Evolutionary conservation across 1,284 basidiomycete species (phyloP).

Genomic region (Blastosporella zonata): DNA sequence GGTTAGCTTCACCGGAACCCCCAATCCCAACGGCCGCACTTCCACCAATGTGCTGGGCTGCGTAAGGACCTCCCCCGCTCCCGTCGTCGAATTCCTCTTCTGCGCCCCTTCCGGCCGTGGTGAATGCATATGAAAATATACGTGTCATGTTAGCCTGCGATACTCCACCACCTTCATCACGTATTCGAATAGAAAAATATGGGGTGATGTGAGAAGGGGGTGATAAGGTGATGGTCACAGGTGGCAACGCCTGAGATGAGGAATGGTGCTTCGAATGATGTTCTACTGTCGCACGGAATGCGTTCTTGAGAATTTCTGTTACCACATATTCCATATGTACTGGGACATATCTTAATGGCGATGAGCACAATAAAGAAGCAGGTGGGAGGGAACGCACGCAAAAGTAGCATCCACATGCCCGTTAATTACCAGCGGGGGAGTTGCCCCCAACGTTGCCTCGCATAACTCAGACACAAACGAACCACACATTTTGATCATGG

Average conservation of each 20-base stretch:
- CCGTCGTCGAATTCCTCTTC: conserved; percentile 38
- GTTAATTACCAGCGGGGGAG: conserved; percentile 66
- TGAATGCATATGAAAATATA: conserved; percentile 90
- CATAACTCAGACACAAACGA: conserved; percentile 81
- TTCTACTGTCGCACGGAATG: conserved; percentile 89
- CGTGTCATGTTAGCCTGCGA: conserved; percentile 68
- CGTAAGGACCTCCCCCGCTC: conserved; percentile 63
- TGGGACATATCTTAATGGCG: conserved; percentile 67
- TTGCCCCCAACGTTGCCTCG: conserved; percentile 79
- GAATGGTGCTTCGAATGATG: conserved; percentile 48
- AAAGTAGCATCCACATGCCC: conserved; percentile 72
- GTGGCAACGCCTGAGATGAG: conserved; percentile 45
- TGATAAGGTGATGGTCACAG: conserved; percentile 72
- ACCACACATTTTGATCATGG: conserved; percentile 75
- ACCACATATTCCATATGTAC: conserved; percentile 89
- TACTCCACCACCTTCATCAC: conserved; percentile 87
- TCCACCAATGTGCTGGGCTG: conserved; percentile 69
- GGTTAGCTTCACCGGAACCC: conserved; percentile 48
- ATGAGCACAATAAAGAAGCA: conserved; percentile 13
- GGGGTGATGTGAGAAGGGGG: conserved; percentile 39
- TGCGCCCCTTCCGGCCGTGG: conserved; percentile 63
- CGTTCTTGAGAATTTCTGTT: conserved; percentile 85
- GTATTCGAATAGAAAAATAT: conserved; percentile 74
- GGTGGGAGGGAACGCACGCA: conserved; percentile 51
- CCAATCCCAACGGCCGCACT: conserved; percentile 57